phyloP scores from a whole-genome alignment of 2,329 filamentous ascomycete genomes.

The Tolypocladium nubicola region DNA sequence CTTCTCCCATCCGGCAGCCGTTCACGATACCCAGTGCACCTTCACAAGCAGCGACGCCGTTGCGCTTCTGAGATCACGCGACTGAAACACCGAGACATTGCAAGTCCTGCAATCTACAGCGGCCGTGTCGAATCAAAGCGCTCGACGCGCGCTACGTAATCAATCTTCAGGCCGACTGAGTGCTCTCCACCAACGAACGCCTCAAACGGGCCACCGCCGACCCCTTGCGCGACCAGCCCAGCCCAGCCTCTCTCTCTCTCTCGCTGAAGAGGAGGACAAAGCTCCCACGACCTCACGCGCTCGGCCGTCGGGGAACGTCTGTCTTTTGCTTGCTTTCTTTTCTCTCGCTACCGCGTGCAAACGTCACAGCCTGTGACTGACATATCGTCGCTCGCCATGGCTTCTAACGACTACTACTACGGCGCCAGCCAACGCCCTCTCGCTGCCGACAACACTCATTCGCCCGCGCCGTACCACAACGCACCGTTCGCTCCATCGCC shows the following conservation, averaged over 20 bases:
- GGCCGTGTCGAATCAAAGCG: background rate
- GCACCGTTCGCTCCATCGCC: conserved; percentile 29
- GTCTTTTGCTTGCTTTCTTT: background rate
- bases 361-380: conserved; percentile 1
- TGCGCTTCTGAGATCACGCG: background rate
- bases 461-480: conserved; percentile 30
- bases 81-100: background rate
- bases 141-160: background rate
- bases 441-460: conserved; percentile 2
- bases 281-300: background rate
- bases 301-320: background rate
- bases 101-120: background rate
- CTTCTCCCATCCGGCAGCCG: background rate
- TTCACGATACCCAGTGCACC: background rate
- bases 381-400: conserved; percentile 33
- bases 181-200: background rate
- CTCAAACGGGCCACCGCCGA: background rate
- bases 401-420: conserved; percentile 59
- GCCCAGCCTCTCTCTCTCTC: background rate
- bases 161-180: background rate
- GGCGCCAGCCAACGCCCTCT: conserved; percentile 26
- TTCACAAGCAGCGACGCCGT: background rate
- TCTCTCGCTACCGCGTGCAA: background rate
- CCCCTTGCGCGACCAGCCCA: background rate
- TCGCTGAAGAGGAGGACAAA: background rate